Base-by-base conservation (phyloP, 495 filamentous ascomycete genomes). In the Trichoderma erinaceum region DNA sequence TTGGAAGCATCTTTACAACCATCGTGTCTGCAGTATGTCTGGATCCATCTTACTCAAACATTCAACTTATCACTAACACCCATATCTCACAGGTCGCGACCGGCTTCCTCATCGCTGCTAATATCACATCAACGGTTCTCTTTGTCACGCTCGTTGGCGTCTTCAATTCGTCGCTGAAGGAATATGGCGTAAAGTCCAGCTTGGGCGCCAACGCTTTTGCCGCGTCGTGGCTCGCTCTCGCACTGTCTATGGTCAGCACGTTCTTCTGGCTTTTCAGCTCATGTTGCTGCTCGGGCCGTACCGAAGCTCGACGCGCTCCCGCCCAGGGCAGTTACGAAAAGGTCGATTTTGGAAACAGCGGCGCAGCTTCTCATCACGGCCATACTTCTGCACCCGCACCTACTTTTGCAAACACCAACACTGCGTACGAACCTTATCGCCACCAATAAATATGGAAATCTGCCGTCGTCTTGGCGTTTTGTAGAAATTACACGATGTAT, bases 231-330 rank as follows among this genome's bases (percentile, higher is more conserved):
- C 23, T 61, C 4, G 56, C 56, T 18, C 23, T 32, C 11, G 56
- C 25, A 7, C 12, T 61, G 25, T 61, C 56, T 25, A 3, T 32
- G 11, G 56, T 25, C 16, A 61, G 56, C 27, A 29, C 56, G 4
- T 12, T 61, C 25, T 21, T 61, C 10, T 61, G 56, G 56, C 56
- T 61, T 7, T 61, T 61, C 56, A 61, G 56, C 56, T 29, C 56
- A 29, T 61, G 56, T 13, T 61, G 56, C 13, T 61, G 56, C 56
- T 61, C 56, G 23, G 56, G 56, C 25, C 56, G 56, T 16, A 61
- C 10, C 12, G 56, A 32, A 61, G 25, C 23, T 29, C 56, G 56
- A 29, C 56, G 56, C 25, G 0, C 21, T 52, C 21, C 48, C 3
- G 16, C 25, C 10, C 27, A 61, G 12, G 25, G 56, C 27, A 61